Evolutionary conservation across 2,329 filamentous ascomycete species (phyloP), one percentile per base, ranked within the genome.

Genomic region (Apiospora rasikravindrae): DNA sequence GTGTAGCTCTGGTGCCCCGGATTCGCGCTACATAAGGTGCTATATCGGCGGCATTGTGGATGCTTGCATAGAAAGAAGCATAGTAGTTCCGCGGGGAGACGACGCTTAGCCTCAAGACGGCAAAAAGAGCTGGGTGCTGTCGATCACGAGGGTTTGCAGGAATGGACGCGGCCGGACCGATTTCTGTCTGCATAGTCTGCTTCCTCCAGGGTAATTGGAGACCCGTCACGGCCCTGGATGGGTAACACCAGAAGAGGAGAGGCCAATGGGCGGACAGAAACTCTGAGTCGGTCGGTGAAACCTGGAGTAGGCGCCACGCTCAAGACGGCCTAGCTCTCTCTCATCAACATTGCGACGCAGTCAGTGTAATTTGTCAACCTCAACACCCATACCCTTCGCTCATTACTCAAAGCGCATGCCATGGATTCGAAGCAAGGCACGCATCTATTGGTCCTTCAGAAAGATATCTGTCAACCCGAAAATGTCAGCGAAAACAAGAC

Each of bases 41-140:
- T 64, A 64, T 64, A 64, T 64, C 57, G 57, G 57, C 57, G 57
- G 57, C 57, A 64, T 64, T 64, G 57, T 64, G 57, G 57, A 64
- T 40, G 57, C 33, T 13, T 13, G 33, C 57, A 40, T 64, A 40
- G 57, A 33, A n/a, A 64, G 33, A 11, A 64, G 14, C 49, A 51
- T 24, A 19, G 51, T 57, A 64, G 57, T 19, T 13, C 57, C 29
- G 57, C 57, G 57, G 33, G 33, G 57, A 16, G 33, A 29, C 16
- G 29, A 26, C 53, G 26, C 26, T 37, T 61, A 61, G 53, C 53
- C 53, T 37, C 53, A 29, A 33, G 53, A 37, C 51, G 53, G 29
- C 57, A 64, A 33, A 33, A 40, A n/a, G 22, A 64, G 57, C 57
- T 64, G 57, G 33, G 19, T 64, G 57, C 57, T 64, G 33, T 40